These are phyloP conservation scores for Dioscorea dumetorum DNA, from an alignment of 106 monocot genomes.

Conservation along the genomic window DNA sequence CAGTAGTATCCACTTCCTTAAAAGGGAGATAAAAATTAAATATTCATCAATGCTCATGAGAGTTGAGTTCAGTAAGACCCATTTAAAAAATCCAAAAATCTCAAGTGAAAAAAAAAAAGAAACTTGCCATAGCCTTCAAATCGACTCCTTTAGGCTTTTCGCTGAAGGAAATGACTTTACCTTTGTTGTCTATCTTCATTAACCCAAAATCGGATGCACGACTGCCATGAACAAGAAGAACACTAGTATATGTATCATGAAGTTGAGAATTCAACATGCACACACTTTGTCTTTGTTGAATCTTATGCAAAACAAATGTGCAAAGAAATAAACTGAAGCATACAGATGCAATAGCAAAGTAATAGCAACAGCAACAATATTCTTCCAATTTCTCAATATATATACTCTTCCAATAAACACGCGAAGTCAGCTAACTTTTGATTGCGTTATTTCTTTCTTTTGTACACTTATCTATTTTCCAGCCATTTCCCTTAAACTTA, in stretches of 20 bases:
- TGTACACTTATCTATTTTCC: too few relatives aligned
- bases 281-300: too few relatives aligned
- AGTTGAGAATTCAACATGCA: background rate
- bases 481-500: too few relatives aligned
- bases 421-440: too few relatives aligned
- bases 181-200: conserved; percentile 78
- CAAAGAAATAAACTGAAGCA: too few relatives aligned
- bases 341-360: too few relatives aligned
- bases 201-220: conserved; percentile 94
- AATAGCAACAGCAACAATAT: too few relatives aligned
- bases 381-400: too few relatives aligned
- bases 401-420: too few relatives aligned
- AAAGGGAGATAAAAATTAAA: conserved; percentile 8
- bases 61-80: background rate
- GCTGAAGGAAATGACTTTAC: conserved; percentile 67
- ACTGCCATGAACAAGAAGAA: conserved; percentile 28
- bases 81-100: background rate
- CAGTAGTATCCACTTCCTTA: conserved; percentile 81
- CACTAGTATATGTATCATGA: background rate
- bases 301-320: too few relatives aligned
- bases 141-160: conserved; percentile 86
- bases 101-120: background rate
- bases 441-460: too few relatives aligned
- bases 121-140: conserved; percentile 71
- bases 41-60: background rate